These are phyloP conservation scores for Cordyceps tenuipes DNA, from an alignment of 2,329 filamentous ascomycete genomes.

Conservation along the genomic window DNA sequence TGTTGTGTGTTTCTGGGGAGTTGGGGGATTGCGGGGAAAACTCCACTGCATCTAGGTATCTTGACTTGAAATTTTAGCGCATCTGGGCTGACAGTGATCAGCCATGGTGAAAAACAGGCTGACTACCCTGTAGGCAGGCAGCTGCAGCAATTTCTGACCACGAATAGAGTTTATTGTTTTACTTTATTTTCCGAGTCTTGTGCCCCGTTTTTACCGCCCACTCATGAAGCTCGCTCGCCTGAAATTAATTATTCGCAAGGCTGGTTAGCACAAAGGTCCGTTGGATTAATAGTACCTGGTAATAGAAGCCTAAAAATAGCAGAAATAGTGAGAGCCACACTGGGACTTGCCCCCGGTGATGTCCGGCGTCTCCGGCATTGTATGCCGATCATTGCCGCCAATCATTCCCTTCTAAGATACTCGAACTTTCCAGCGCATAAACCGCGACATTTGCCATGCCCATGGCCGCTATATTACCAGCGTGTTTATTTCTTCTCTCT, in stretches of 20 bases:
- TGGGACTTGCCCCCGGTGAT: not conserved
- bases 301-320: too few species aligned
- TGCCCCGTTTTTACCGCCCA: not conserved
- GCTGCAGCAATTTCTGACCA: not conserved
- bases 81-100: too few species aligned
- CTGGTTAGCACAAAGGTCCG: too few species aligned
- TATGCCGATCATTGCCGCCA: not conserved
- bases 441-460: not conserved
- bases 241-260: too few species aligned
- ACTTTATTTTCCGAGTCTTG: too few species aligned
- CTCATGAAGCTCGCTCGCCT: too few species aligned
- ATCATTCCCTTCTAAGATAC: too few species aligned
- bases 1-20: constrained; percentile 9
- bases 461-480: not conserved
- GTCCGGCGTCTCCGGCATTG: not conserved
- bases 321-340: too few species aligned
- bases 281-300: too few species aligned
- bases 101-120: too few species aligned
- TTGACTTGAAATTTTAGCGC: too few species aligned
- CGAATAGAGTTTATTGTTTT: not conserved
- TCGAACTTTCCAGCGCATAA: not conserved
- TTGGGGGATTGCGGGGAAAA: constrained; percentile 3
- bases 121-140: not conserved
- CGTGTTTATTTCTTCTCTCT: not conserved
- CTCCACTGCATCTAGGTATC: constrained; percentile 3